Evolutionary conservation across 768 basidiomycete species (phyloP), one percentile per base, ranked within the genome.

Genomic region (Pholiota conissans): DNA sequence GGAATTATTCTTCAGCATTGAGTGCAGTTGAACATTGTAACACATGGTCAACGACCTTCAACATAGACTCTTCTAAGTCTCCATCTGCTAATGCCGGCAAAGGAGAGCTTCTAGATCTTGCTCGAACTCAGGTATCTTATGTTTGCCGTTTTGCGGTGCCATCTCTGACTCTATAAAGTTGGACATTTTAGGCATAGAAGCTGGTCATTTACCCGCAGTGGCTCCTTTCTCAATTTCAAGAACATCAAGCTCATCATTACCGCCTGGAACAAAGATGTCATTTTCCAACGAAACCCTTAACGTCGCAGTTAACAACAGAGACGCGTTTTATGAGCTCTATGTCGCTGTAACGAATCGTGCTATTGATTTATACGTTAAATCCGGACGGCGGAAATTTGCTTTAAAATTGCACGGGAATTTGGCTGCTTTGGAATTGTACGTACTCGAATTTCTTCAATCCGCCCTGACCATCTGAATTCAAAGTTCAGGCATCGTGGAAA

Each of bases 91-190:
- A 82, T 61, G 91, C 93, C 13, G 86, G 84, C 13, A 90, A 93
- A 65, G 95, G 89, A n/a, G 95, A 97, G 68, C 78, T 98, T 16
- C 73, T 91, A 2, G 91, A 98, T 60, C 80, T 97, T n/a, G 91
- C 94, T 10, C 83, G 90, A 58, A 83, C 82, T 56, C 95, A 98
- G 79, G 95, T 93, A 64, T 51, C 71, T 57, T 60, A 29, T 29
- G 18, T 57, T 45, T 57, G 4, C 45, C 42, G 26, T 9, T 46
- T 53, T 20, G 42, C 24, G 5, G 4, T 42, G 13, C 3, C 2
- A 26, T n/a, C 27, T 32, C 28, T 62, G 30, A 51, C 45, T 49
- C 48, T 24, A 29, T 42, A 8, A 61, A 98, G 94, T 82, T 98
- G 46, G 94, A 97, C 68, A 77, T 87, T 35, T 81, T 98, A 28